These are phyloP conservation scores for Carallia pectinifolia DNA, from an alignment of 345 rosid species.

Conservation along the genomic window DNA sequence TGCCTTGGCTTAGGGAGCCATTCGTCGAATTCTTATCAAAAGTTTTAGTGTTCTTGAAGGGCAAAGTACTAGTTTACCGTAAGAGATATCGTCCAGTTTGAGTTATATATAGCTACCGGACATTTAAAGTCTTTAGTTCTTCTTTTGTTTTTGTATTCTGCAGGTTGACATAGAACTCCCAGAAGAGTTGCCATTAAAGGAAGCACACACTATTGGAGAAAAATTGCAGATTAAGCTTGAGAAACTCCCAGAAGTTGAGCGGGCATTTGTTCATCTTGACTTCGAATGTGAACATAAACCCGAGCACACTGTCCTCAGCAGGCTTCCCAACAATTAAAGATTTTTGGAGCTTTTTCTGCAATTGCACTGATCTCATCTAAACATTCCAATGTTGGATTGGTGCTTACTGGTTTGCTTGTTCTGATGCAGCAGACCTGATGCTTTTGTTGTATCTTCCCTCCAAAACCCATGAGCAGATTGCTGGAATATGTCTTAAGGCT, in stretches of 20 bases:
- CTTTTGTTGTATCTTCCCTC: too few species aligned
- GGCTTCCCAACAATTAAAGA: conserved; percentile 51
- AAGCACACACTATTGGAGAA: conserved; percentile 84
- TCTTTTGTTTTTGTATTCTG: background rate
- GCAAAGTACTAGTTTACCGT: background rate
- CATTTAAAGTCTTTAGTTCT: background rate
- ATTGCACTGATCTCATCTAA: background rate
- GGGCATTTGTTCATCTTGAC: conserved; percentile 92
- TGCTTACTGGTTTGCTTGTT: too few species aligned
- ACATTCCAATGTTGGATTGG: too few species aligned
- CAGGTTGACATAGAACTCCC: conserved; percentile 89
- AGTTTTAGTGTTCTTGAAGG: too few species aligned
- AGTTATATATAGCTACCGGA: background rate
- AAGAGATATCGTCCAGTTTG: background rate
- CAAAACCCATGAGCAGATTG: too few species aligned
- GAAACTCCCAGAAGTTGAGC: conserved; percentile 78
- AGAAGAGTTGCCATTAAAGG: conserved; percentile 67
- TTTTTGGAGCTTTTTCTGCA: background rate
- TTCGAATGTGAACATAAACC: conserved; percentile 89
- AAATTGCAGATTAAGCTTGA: conserved; percentile 75
- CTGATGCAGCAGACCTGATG: too few species aligned
- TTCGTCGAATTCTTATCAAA: background rate
- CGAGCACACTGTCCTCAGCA: conserved; percentile 68
- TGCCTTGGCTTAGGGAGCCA: background rate
- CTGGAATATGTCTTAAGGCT: too few species aligned